Evolutionary conservation across 2,329 filamentous ascomycete species (phyloP).

Genomic region (Nothomitra cinnamomea): DNA sequence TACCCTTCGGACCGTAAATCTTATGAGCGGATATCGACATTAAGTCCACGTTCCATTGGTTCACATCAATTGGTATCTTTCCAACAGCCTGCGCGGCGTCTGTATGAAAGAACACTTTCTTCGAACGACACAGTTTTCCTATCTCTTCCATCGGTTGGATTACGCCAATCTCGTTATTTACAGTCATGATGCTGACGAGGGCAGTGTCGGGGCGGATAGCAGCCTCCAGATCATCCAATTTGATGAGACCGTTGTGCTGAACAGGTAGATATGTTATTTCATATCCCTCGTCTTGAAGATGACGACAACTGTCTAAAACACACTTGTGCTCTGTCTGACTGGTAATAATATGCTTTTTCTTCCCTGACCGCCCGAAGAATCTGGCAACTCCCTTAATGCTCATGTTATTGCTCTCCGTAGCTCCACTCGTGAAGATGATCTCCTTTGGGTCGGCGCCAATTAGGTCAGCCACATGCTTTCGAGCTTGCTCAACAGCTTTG

Average conservation of each 20-base stretch:
- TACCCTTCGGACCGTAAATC: slow-evolving; percentile 94
- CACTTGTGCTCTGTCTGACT: slow-evolving; percentile 98
- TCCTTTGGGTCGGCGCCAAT: slow-evolving; percentile 94
- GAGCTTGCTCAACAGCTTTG: slow-evolving; percentile 75
- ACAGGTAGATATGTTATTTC: slow-evolving; percentile 96
- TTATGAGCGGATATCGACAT: slow-evolving; percentile 99
- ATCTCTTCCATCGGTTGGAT: slow-evolving; percentile 92
- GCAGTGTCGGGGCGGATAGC: slow-evolving; percentile 83
- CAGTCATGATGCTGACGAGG: slow-evolving; percentile 92
- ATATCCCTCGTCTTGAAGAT: slow-evolving; percentile 92
- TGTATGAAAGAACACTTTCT: slow-evolving; percentile 96
- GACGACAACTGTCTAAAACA: slow-evolving; percentile 88
- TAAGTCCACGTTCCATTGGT: slow-evolving; percentile 92
- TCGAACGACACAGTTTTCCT: slow-evolving; percentile 73
- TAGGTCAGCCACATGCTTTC: slow-evolving; percentile 64
- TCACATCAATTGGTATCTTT: slow-evolving; percentile 93
- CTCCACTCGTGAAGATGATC: slow-evolving; percentile 96
- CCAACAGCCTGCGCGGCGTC: slow-evolving; percentile 96
- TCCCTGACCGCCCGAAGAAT: slow-evolving; percentile 82
- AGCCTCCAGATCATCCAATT: slow-evolving; percentile 67
- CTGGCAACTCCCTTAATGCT: slow-evolving; percentile 95
- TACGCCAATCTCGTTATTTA: slow-evolving; percentile 99
- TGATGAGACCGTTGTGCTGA: slow-evolving; percentile 66
- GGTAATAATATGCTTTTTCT: slow-evolving; percentile 98
- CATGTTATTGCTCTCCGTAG: slow-evolving; percentile 99